Base-by-base conservation (phyloP, 768 basidiomycete species). In the Fomitopsis pulvina region DNA sequence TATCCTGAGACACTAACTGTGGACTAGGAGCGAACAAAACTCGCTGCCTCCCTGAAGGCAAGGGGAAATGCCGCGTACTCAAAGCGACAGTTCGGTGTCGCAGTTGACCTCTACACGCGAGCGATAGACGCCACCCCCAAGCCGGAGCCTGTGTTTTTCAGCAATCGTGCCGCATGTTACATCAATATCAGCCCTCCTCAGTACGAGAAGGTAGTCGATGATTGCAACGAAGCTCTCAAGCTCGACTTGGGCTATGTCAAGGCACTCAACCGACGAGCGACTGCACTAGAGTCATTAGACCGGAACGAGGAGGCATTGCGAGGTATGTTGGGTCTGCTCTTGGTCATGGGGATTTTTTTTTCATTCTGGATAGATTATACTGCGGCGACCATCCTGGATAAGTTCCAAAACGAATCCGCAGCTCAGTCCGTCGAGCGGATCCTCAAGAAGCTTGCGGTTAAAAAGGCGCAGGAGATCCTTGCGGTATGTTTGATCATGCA, bases 121-220 rank as follows among this genome's bases (percentile, higher is more conserved):
- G 88, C 88, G 30, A 89, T 91, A 54, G 72, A 77, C 41, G 74
- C 87, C 18, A 74, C 87, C 3, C 83, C 87, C 7, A 83, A 80
- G 63, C 80, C 84, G 6, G 92, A 95, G 61, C 85, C 96, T 25
- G 91, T 97, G 27, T 99, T 86, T 71, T 97, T 83, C 78, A 91
- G 89, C 68, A 99, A 99, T 68, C 85, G 96, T 45, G 96, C 95
- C 34, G 96, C 96, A 53, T 97, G 95, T 67, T 96, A 94, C 68
- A 80, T 95, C 66, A 93, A 95, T 75, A 82, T 94, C 75, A 69
- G 76, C 11, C 92, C 92, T 2, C 89, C 92, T 47, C 77, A 92
- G 59, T 74, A 84, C 66, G 88, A 92, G 9, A 76, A 77, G 21
- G 93, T 91, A 51, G 78, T 98, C 16, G 72, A 74, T 42, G 95